These are phyloP conservation scores for Medicago truncatula DNA, from an alignment of 306 rosid species.

Conservation along the genomic window DNA sequence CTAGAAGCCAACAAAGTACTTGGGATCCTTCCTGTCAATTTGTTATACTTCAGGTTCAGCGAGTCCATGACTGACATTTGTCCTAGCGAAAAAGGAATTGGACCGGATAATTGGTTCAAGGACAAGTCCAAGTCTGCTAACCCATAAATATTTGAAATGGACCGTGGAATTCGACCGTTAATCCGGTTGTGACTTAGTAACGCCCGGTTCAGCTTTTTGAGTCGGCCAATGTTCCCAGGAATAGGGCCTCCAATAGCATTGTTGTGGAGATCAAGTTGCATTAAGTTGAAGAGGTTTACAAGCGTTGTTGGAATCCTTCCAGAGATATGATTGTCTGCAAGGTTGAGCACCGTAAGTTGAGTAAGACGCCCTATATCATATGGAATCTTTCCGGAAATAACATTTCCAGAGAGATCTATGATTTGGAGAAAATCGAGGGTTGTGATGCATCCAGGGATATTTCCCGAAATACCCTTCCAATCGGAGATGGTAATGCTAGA, in stretches of 20 bases:
- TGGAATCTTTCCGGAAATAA: slow-evolving; percentile 62
- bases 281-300: slow-evolving; percentile 52
- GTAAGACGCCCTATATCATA: slow-evolving; percentile 60
- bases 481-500: slow-evolving; percentile 71
- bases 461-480: slow-evolving; percentile 86
- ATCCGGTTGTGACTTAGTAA: slow-evolving; percentile 66
- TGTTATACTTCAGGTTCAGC: slow-evolving; percentile 69
- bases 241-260: slow-evolving; percentile 64
- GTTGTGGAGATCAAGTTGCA: slow-evolving; percentile 83
- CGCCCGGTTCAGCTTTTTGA: slow-evolving; percentile 63
- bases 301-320: slow-evolving; percentile 64
- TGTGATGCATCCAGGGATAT: slow-evolving; percentile 68
- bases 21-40: slow-evolving; percentile 62
- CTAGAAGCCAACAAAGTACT: slow-evolving; percentile 57
- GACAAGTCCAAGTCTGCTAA: slow-evolving; percentile 82
- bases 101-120: slow-evolving; percentile 64
- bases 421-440: slow-evolving; percentile 58
- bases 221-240: slow-evolving; percentile 56
- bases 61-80: slow-evolving; percentile 72
- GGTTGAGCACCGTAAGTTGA: slow-evolving; percentile 62
- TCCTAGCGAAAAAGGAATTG: slow-evolving; percentile 61
- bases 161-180: slow-evolving; percentile 60
- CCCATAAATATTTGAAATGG: slow-evolving; percentile 58
- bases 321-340: slow-evolving; percentile 80
- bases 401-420: slow-evolving; percentile 77